A percentile compares a stretch with the other conserved stretches of the same genome.
These are phyloP conservation scores for Vitis amurensis DNA, from an alignment of 164 flowering plant species.

Conservation along the genomic window DNA sequence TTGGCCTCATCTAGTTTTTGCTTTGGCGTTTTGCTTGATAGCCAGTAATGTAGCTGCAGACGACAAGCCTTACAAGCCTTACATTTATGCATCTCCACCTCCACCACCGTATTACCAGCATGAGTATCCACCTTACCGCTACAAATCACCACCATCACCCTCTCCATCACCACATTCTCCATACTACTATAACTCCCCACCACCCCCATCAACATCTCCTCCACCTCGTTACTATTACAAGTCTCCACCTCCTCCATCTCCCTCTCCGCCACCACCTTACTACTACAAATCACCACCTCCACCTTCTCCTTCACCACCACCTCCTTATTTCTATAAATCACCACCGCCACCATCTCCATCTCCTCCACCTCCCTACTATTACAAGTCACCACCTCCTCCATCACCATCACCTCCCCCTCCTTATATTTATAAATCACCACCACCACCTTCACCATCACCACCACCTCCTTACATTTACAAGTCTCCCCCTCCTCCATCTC, in stretches of 20 bases:
- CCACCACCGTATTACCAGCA: background rate
- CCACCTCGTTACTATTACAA: too few relatives aligned
- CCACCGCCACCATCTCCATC: background rate
- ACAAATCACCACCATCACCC: too few relatives aligned
- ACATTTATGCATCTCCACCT: background rate
- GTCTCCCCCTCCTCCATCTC: conserved; percentile 4
- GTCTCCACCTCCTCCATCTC: background rate
- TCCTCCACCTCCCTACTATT: too few relatives aligned
- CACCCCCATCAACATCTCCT: too few relatives aligned
- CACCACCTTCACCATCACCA: background rate
- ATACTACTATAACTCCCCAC: too few relatives aligned
- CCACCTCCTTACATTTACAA: conserved; percentile 3
- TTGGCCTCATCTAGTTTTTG: background rate
- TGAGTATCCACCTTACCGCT: too few relatives aligned
- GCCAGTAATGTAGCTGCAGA: background rate
- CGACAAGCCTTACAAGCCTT: background rate
- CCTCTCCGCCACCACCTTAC: conserved; percentile 16
- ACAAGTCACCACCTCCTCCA: too few relatives aligned
- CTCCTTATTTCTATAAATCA: background rate
- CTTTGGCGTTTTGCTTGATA: conserved; percentile 5
- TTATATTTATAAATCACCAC: background rate
- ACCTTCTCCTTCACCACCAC: conserved; percentile 8
- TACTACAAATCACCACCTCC: conserved; percentile 15
- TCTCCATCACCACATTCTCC: too few relatives aligned
- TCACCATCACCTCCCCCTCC: too few relatives aligned